Evolutionary conservation across 2,329 filamentous ascomycete genomes (phyloP).

Genomic region (Diaporthe sp.): DNA sequence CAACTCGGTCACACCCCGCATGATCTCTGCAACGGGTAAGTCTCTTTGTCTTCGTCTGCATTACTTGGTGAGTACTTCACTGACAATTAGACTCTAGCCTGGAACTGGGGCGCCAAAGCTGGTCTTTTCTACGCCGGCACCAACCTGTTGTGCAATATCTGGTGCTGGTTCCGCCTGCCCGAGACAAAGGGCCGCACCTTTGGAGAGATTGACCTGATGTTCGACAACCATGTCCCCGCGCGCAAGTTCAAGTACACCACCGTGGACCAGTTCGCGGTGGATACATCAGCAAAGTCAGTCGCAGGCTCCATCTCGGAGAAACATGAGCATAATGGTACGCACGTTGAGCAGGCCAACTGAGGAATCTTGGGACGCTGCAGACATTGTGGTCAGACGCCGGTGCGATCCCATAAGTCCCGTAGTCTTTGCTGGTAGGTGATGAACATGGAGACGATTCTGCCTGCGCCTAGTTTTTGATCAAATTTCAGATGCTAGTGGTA

Average conservation of each 20-base stretch:
- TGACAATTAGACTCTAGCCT: no score
- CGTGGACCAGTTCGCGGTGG: slow-evolving; percentile 43
- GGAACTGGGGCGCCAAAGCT: slow-evolving; percentile 50
- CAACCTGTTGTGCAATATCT: slow-evolving; percentile 48
- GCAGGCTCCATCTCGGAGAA: slow-evolving; percentile 34
- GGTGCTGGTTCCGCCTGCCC: slow-evolving; percentile 49
- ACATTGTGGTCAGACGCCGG: background rate
- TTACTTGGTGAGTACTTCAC: no score
- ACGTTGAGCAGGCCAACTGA: slow-evolving; percentile 2
- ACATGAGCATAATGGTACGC: background rate
- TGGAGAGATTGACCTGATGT: slow-evolving; percentile 46
- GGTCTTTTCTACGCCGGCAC: slow-evolving; percentile 49
- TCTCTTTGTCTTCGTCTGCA: background rate
- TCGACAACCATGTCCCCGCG: slow-evolving; percentile 44
- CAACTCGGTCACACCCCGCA: slow-evolving; percentile 47
- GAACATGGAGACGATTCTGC: background rate
- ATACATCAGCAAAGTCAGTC: background rate
- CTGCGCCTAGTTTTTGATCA: background rate
- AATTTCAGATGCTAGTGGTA: no score
- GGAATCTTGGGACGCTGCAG: background rate
- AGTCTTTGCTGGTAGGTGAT: background rate
- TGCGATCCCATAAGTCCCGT: fast-evolving
- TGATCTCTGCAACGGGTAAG: slow-evolving; percentile 46
- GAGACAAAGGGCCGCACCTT: slow-evolving; percentile 46
- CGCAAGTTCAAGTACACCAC: slow-evolving; percentile 45